Percentiles rank a stretch among this genome's conserved stretches.
Evolutionary conservation across 2,329 filamentous ascomycete species (phyloP).

Genomic region (Rhinocladiella mackenziei): DNA sequence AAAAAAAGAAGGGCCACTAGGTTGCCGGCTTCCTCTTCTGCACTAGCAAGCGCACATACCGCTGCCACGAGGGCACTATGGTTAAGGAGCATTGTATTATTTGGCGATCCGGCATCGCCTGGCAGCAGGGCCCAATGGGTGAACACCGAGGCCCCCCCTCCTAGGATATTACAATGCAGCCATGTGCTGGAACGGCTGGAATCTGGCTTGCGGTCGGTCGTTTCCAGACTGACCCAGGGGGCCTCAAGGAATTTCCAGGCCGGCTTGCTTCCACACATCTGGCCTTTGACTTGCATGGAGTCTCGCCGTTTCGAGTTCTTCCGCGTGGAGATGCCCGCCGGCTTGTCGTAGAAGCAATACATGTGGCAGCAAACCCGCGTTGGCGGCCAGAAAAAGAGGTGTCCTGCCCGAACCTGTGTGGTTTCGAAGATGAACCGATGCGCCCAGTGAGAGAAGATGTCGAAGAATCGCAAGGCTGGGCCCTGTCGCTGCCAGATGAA

Average conservation of each 20-base stretch:
- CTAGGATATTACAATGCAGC: no score
- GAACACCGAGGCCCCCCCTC: no score
- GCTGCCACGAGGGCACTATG: conserved; percentile 9
- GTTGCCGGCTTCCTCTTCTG: neutral
- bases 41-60: neutral
- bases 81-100: neutral
- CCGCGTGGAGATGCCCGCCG: conserved; percentile 57
- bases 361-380: conserved; percentile 53
- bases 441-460: conserved; percentile 46
- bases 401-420: conserved; percentile 50
- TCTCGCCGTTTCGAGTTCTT: conserved; percentile 52
- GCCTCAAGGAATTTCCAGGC: conserved; percentile 33
- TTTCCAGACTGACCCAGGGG: neutral
- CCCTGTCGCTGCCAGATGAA: conserved; percentile 57
- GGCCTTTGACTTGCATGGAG: conserved; percentile 44
- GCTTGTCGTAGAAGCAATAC: conserved; percentile 53
- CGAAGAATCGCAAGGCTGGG: conserved; percentile 54
- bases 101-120: no score
- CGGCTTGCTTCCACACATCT: conserved; percentile 43
- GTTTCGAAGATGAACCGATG: conserved; percentile 57
- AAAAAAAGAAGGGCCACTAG: neutral
- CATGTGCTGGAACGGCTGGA: conserved; percentile 16
- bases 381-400: conserved; percentile 57
- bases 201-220: neutral
- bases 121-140: no score